Percentiles rank a stretch among this genome's conserved stretches.
Evolutionary conservation across 140 eudicot genomes (phyloP).

Genomic region (Senecio squalidus): DNA sequence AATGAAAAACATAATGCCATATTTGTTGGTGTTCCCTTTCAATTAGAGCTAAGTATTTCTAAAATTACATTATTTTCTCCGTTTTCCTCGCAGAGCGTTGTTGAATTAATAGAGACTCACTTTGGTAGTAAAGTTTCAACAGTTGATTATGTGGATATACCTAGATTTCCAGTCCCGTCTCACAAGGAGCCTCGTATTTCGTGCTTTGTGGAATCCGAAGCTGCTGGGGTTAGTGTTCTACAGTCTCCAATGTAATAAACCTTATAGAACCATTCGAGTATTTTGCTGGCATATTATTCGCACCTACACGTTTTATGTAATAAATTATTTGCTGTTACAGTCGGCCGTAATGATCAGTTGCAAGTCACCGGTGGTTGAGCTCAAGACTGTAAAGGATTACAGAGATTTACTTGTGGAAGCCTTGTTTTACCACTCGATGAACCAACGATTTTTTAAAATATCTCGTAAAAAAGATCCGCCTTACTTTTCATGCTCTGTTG

Average conservation of each 20-base stretch:
- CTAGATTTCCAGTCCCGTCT: constrained; percentile 62
- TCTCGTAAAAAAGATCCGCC: constrained; percentile 85
- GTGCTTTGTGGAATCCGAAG: constrained; percentile 92
- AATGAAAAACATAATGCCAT: not conserved
- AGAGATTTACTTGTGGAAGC: constrained; percentile 70
- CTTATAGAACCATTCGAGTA: constrained; percentile 15
- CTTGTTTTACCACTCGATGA: constrained; percentile 83
- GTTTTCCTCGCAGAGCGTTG: constrained; percentile 58
- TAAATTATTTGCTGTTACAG: constrained; percentile 37
- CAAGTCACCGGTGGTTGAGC: constrained; percentile 67
- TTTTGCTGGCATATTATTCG: constrained; percentile 8
- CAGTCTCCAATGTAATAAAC: constrained; percentile 22
- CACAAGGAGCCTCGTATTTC: constrained; percentile 82
- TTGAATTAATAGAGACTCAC: constrained; percentile 68
- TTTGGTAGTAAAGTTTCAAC: constrained; percentile 53
- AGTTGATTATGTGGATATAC: constrained; percentile 45
- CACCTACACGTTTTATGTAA: constrained; percentile 6
- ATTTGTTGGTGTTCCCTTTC: not conserved
- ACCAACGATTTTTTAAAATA: constrained; percentile 83
- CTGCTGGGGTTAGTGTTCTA: constrained; percentile 80
- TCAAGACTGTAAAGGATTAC: constrained; percentile 75
- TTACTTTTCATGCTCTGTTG: constrained; percentile 82
- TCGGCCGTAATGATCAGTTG: constrained; percentile 91
- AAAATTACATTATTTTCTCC: constrained; percentile 4
- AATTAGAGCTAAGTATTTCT: not conserved